These are phyloP conservation scores for Groenewaldozyma salmanticensis DNA, from an alignment of 805 yeast genomes.

Conservation along the genomic window DNA sequence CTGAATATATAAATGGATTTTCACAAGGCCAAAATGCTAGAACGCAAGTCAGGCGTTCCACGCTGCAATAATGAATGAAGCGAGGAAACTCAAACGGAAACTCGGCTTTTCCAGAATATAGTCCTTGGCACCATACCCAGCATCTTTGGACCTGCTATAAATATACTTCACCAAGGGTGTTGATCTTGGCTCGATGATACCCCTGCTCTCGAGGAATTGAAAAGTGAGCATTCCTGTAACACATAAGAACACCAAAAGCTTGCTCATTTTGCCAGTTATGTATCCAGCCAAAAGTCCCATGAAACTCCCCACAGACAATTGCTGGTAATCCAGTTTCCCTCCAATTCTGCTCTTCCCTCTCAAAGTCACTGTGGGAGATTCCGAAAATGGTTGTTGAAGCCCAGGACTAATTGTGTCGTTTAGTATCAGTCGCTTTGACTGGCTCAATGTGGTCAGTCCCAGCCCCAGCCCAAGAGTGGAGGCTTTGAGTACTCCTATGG, in stretches of 20 bases:
- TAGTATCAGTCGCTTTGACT: background rate
- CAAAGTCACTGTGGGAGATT: background rate
- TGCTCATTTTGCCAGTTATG: conserved; percentile 50
- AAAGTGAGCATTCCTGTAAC: conserved; percentile 35
- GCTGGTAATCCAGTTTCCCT: conserved; percentile 43
- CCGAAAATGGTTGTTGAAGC: background rate
- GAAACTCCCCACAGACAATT: conserved; percentile 54
- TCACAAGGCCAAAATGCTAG: too few species aligned
- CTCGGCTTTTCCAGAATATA: conserved; percentile 33
- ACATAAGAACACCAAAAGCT: conserved; percentile 41
- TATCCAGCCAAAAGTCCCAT: conserved; percentile 51
- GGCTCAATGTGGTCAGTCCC: background rate
- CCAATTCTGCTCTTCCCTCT: conserved; percentile 10
- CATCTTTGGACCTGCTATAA: conserved; percentile 8
- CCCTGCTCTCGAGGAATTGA: conserved; percentile 49
- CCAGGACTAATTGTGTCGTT: background rate
- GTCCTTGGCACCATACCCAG: conserved; percentile 11
- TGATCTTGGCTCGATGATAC: conserved; percentile 26
- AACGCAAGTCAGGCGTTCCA: conserved; percentile 21
- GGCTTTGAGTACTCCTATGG: too few species aligned
- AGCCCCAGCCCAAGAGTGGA: too few species aligned
- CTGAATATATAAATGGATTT: too few species aligned
- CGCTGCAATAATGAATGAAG: conserved; percentile 28
- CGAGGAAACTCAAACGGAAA: conserved; percentile 47
- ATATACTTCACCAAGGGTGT: conserved; percentile 14